A percentile compares a stretch with the other conserved stretches of the same genome.
phyloP scores from a whole-genome alignment of 768 basidiomycete genomes.

The Boletus rufocinnamomeus region DNA sequence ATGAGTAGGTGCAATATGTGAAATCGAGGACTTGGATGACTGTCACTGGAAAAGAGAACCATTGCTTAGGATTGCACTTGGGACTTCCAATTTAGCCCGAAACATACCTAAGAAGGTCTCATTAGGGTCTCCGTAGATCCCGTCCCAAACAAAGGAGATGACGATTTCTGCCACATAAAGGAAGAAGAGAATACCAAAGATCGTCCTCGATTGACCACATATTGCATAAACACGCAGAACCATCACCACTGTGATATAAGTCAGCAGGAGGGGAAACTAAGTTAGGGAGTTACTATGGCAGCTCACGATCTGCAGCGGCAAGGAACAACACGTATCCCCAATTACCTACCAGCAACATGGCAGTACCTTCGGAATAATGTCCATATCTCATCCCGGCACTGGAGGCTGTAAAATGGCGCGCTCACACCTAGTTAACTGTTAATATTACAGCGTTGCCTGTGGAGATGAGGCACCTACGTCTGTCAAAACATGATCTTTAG shows the following conservation, averaged over 20 bases:
- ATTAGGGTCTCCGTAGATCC: neutral
- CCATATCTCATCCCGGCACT: neutral
- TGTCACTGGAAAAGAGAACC: neutral
- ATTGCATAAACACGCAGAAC: constrained; percentile 21
- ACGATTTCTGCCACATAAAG: neutral
- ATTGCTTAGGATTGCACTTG: no score
- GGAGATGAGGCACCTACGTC: neutral
- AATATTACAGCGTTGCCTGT: neutral
- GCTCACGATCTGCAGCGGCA: constrained; percentile 13
- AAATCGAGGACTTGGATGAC: neutral
- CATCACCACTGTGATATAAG: constrained; percentile 17
- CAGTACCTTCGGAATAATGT: constrained; percentile 3
- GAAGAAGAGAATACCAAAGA: constrained; percentile 8
- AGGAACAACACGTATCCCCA: constrained; percentile 9
- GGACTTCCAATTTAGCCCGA: neutral
- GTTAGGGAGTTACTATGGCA: no score
- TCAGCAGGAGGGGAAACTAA: neutral
- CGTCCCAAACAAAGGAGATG: neutral
- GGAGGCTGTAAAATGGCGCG: neutral
- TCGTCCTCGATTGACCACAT: constrained; percentile 10
- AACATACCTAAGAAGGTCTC: constrained; percentile 7
- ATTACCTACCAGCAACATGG: neutral
- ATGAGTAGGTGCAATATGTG: neutral
- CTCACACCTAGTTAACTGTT: constrained; percentile 11
- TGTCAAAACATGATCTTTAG: neutral